A percentile compares a stretch with the other conserved stretches of the same genome.
Conservation (phyloP, 129 eudicot genomes). For the Chrysanthemum seticuspe region DNA sequence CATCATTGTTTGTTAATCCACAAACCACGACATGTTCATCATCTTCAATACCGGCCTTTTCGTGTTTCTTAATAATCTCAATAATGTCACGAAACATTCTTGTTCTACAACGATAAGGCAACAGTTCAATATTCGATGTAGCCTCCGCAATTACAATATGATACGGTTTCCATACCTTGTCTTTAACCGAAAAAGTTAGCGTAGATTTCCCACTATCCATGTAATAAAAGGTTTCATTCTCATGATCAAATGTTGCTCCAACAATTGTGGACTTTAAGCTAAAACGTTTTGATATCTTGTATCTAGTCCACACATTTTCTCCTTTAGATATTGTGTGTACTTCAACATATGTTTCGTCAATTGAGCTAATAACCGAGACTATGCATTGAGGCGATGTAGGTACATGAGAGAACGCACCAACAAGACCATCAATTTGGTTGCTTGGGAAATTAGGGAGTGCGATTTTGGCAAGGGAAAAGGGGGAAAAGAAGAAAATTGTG, state of each 20-base stretch:
- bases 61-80: no score
- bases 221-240: slow-evolving; percentile 16
- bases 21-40: background rate
- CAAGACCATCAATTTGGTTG: background rate
- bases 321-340: slow-evolving; percentile 30
- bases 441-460: slow-evolving; percentile 36
- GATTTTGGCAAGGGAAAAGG: slow-evolving; percentile 32
- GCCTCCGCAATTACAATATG: background rate
- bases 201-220: background rate
- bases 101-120: no score
- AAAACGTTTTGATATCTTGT: background rate
- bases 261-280: background rate
- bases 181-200: slow-evolving; percentile 18
- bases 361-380: slow-evolving; percentile 24
- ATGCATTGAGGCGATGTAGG: slow-evolving; percentile 37
- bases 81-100: no score
- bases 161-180: background rate
- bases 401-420: slow-evolving; percentile 34
- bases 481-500: slow-evolving; percentile 37
- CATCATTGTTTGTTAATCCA: background rate
- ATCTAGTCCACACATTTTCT: slow-evolving; percentile 21
- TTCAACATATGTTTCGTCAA: background rate
- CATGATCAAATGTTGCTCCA: slow-evolving; percentile 18
- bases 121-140: no score
- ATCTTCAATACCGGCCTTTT: background rate